Evolutionary conservation across 2,329 filamentous ascomycete species (phyloP), one percentile per base, ranked within the genome.

Genomic region (Epicoccum sorghinum): DNA sequence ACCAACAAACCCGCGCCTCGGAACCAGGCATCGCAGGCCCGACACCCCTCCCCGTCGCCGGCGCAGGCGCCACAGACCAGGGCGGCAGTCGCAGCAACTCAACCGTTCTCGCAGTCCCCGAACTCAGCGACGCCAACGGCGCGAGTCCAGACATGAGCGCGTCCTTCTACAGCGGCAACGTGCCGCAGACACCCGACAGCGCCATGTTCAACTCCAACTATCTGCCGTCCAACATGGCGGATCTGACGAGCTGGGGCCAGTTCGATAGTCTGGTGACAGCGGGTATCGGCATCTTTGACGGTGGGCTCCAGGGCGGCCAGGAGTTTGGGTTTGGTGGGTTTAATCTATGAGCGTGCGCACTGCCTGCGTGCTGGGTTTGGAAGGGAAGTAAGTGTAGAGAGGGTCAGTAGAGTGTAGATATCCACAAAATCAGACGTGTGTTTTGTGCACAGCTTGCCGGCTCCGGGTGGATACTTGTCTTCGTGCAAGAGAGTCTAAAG

Each of bases 231-330:
- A 71, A 59, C 42, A 70, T 73, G 67, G 68, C 70, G 10, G 70
- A 74, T 51, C 47, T 74, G 40, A 70, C 72, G 4, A 73, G 70
- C 35, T 75, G 72, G 72, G 71, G 71, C 3, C 70, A 74, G 41
- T 75, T 75, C 43, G 72, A 74, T 46, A 73, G 72, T 32, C 55
- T 75, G 36, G 72, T 75, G 0, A 74, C 71, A 9, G 66, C 68
- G 7, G 70, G 71, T 1, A 71, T 69, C 38, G 68, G 70, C 1
- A 64, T 70, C 48, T 65, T 73, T 36, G 71, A 73, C 47, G 63
- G 64, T 1, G 64, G 66, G 9, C 65, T 66, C 14, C 62, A 66
- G 14, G 61, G 61, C 1, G 68, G 69, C 35, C 55, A 47, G 6
- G 55, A 51, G 2, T 60, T 60, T 47, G 63, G 64, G 9, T 63